These are phyloP conservation scores for Trametes sp. DNA, from an alignment of 1,284 basidiomycete genomes.

Conservation along the genomic window DNA sequence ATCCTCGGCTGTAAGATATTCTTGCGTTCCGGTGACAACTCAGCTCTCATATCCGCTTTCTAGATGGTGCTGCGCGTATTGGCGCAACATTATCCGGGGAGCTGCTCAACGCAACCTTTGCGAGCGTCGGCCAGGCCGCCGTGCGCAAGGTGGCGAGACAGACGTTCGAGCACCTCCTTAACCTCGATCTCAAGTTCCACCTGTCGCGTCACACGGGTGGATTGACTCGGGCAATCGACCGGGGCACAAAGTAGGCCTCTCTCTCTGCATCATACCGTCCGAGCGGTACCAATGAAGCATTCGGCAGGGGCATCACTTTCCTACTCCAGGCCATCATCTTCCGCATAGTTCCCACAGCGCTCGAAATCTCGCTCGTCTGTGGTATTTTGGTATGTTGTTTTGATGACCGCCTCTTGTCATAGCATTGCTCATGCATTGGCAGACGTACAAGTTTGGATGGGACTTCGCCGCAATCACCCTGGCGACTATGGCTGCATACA, in stretches of 20 bases:
- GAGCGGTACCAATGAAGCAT: background rate
- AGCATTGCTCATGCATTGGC: background rate
- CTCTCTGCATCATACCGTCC: background rate
- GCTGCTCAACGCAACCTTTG: constrained; percentile 95
- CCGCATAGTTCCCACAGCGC: constrained; percentile 93
- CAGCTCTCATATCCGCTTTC: background rate
- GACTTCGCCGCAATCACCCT: constrained; percentile 94
- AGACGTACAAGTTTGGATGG: constrained; percentile 98
- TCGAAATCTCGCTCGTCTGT: constrained; percentile 97
- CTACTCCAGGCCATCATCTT: constrained; percentile 94
- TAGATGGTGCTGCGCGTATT: constrained; percentile 92
- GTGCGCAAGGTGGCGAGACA: constrained; percentile 93
- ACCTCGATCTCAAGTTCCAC: constrained; percentile 94
- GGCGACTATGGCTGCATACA: constrained; percentile 88
- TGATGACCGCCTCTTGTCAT: background rate
- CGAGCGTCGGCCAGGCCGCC: constrained; percentile 93
- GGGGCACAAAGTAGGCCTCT: constrained; percentile 87
- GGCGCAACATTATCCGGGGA: constrained; percentile 92
- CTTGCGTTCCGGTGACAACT: constrained; percentile 1
- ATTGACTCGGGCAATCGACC: constrained; percentile 94
- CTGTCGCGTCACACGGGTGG: constrained; percentile 95
- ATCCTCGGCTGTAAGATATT: constrained; percentile 85
- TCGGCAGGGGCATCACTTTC: constrained; percentile 91
- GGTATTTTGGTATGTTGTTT: constrained; percentile 81
- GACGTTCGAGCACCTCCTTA: constrained; percentile 93